Evolutionary conservation across 768 basidiomycete genomes (phyloP).

Genomic region (Psilocybe sp.): DNA sequence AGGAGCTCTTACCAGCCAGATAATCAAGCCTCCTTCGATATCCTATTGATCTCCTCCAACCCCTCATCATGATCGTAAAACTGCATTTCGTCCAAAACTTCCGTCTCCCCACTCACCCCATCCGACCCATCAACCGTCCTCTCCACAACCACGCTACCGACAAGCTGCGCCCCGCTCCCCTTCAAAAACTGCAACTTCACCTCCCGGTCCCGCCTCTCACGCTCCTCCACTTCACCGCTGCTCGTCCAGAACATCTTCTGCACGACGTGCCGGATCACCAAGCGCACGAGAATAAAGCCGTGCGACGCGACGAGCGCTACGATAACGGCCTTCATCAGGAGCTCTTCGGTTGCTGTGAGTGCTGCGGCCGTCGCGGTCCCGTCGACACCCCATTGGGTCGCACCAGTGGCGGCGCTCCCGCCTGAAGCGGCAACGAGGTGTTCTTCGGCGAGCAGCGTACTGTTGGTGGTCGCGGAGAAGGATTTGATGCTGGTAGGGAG

Average conservation of each 20-base stretch:
- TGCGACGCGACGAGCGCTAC: conserved; percentile 86
- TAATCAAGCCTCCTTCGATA: conserved; percentile 54
- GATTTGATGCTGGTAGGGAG: conserved; percentile 6
- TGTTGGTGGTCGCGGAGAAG: conserved; percentile 1
- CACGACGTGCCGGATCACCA: conserved; percentile 62
- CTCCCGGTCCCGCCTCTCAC: conserved; percentile 51
- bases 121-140: conserved; percentile 24
- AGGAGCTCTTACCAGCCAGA: background rate
- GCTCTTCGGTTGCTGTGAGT: conserved; percentile 40
- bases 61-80: conserved; percentile 81
- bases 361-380: conserved; percentile 14
- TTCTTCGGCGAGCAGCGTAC: conserved; percentile 8
- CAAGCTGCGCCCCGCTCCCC: conserved; percentile 21
- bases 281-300: conserved; percentile 70
- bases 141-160: conserved; percentile 29
- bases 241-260: conserved; percentile 78
- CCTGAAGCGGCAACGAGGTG: conserved; percentile 15
- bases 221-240: conserved; percentile 60
- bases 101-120: conserved; percentile 17
- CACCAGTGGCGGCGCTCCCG: background rate
- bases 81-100: conserved; percentile 19
- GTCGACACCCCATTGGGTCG: conserved; percentile 18
- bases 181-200: conserved; percentile 39
- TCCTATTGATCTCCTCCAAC: conserved; percentile 64
- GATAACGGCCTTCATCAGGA: conserved; percentile 62